A percentile compares a stretch with the other conserved stretches of the same genome.
phyloP scores from a whole-genome alignment of 163 green algal species.

The Volvox carteri region DNA sequence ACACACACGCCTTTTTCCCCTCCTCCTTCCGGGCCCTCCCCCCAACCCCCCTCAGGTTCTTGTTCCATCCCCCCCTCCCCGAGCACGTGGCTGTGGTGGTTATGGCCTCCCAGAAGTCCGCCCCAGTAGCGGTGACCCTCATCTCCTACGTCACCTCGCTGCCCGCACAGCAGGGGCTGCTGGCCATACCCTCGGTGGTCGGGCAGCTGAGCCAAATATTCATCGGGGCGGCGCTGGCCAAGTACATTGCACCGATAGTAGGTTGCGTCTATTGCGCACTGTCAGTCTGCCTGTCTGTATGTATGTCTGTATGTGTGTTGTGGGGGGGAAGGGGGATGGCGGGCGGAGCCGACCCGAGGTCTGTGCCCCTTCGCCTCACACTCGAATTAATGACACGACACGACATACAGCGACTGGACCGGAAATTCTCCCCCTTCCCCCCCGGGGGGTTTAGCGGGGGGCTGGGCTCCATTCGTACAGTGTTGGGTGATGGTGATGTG shows the following conservation, averaged over 20 bases:
- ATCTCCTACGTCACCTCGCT: slow-evolving; percentile 64
- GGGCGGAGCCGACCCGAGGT: no score
- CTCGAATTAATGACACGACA: no score
- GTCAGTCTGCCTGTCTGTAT: background rate
- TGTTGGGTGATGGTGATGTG: no score
- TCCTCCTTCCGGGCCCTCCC: background rate
- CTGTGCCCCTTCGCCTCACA: no score
- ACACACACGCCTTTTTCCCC: background rate
- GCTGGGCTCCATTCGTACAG: no score
- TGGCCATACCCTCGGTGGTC: slow-evolving; percentile 67
- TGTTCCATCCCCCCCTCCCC: slow-evolving; percentile 40
- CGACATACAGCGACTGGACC: no score
- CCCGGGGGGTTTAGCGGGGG: no score
- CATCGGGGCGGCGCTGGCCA: slow-evolving; percentile 62
- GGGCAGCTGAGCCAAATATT: slow-evolving; percentile 71
- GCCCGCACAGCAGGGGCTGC: slow-evolving; percentile 57
- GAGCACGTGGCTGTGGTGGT: slow-evolving; percentile 67
- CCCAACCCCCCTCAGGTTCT: background rate
- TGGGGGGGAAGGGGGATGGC: background rate
- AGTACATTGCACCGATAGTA: background rate
- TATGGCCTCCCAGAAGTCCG: slow-evolving; percentile 74
- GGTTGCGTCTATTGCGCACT: background rate
- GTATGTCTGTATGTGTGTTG: background rate
- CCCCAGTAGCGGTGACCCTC: slow-evolving; percentile 78
- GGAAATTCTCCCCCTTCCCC: no score